These are phyloP conservation scores for Henckelia pumila DNA, from an alignment of 257 asterid genomes.

Conservation along the genomic window DNA sequence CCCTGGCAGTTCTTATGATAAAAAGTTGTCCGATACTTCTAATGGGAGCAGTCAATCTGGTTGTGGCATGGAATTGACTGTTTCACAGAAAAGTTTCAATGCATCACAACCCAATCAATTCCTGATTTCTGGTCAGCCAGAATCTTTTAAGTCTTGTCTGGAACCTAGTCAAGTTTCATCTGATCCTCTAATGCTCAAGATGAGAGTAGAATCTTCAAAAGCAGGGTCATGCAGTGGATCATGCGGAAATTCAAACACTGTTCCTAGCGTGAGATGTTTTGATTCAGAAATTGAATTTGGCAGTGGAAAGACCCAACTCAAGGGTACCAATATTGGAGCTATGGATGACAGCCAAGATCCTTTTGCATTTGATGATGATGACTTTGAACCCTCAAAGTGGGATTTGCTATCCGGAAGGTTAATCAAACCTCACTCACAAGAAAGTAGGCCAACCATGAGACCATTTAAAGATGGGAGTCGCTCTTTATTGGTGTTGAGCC, in stretches of 20 bases:
- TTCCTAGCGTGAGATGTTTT: constrained; percentile 26
- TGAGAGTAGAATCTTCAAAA: constrained; percentile 54
- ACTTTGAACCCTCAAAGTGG: constrained; percentile 73
- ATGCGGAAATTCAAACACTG: constrained; percentile 32
- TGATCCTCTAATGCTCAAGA: constrained; percentile 50
- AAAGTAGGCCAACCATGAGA: constrained; percentile 28
- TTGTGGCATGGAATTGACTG: constrained; percentile 37
- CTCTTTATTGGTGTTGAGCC: constrained; percentile 32
- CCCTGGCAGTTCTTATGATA: constrained; percentile 31
- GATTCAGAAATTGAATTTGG: constrained; percentile 32
- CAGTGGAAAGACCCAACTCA: constrained; percentile 30
- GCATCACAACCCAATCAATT: constrained; percentile 32
- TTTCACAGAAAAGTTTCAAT: constrained; percentile 40
- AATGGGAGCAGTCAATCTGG: constrained; percentile 36
- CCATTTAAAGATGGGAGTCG: constrained; percentile 30
- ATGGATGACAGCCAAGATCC: constrained; percentile 64
- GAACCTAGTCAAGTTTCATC: constrained; percentile 33
- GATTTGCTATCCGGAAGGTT: constrained; percentile 57
- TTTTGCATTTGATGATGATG: constrained; percentile 70
- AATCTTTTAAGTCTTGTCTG: constrained; percentile 33
- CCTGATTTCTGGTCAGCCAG: constrained; percentile 33
- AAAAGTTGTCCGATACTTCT: constrained; percentile 31
- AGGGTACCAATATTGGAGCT: constrained; percentile 29
- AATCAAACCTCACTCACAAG: constrained; percentile 32
- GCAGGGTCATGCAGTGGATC: constrained; percentile 57